Percentiles rank a stretch among this genome's conserved stretches.
Conservation (phyloP, 1,284 basidiomycete genomes). For the Gymnopus androsaceus region DNA sequence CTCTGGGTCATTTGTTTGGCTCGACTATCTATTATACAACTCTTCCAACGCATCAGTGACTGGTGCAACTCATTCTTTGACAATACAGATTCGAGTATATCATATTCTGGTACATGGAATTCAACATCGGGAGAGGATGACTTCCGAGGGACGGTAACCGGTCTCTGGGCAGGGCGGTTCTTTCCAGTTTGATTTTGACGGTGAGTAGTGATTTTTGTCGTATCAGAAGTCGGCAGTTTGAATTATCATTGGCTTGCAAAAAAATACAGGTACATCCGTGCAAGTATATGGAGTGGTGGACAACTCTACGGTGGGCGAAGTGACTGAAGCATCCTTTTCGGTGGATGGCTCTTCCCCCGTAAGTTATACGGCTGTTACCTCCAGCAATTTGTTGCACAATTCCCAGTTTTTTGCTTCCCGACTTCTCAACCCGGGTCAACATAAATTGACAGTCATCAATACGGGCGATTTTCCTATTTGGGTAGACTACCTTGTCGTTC, state of each 20-base stretch:
- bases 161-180: slow-evolving; percentile 21
- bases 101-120: slow-evolving; percentile 24
- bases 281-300: slow-evolving; percentile 25
- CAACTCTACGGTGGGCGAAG: slow-evolving; percentile 17
- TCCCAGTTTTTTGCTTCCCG: slow-evolving; percentile 23
- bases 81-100: slow-evolving; percentile 20
- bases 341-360: slow-evolving; percentile 22
- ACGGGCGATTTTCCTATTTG: slow-evolving; percentile 21
- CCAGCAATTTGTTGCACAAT: slow-evolving; percentile 21
- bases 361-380: slow-evolving; percentile 20
- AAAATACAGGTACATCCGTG: slow-evolving; percentile 21
- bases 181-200: slow-evolving; percentile 24
- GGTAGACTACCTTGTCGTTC: slow-evolving; percentile 27
- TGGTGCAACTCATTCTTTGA: slow-evolving; percentile 25
- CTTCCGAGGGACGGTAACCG: slow-evolving; percentile 23
- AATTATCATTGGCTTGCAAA: not conserved
- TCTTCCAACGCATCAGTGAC: slow-evolving; percentile 19
- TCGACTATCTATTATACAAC: slow-evolving; percentile 28
- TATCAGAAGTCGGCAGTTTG: not conserved
- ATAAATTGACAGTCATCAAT: slow-evolving; percentile 22
- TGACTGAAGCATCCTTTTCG: slow-evolving; percentile 23
- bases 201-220: slow-evolving; percentile 14
- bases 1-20: slow-evolving; percentile 20
- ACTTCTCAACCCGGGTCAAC: slow-evolving; percentile 19
- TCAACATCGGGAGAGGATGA: slow-evolving; percentile 18